Percentiles rank a stretch among this genome's conserved stretches.
These are phyloP conservation scores for Tetrahymena thermophila DNA, from an alignment of 73 alveolate genomes.

Conservation along the genomic window DNA sequence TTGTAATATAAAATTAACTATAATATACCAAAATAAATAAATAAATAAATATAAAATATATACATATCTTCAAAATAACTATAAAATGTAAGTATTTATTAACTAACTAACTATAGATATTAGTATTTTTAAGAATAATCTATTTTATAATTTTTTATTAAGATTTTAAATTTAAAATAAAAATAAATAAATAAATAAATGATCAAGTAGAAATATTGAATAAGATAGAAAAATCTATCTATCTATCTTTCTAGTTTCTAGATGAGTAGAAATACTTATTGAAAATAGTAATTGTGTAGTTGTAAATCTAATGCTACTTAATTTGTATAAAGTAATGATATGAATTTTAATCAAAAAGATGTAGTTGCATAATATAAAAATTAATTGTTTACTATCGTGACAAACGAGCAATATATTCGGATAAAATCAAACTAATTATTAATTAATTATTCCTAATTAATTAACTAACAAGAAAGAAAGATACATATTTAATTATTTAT, in stretches of 20 bases:
- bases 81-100: neutral
- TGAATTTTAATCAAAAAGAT: neutral
- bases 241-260: no score
- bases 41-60: no score
- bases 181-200: neutral
- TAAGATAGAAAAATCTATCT: neutral
- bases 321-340: neutral
- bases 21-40: neutral
- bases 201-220: neutral
- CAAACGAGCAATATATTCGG: neutral
- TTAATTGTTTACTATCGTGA: neutral
- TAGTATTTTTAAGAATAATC: neutral
- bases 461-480: neutral
- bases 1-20: neutral
- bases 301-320: neutral
- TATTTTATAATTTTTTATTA: no score
- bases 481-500: neutral
- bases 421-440: neutral
- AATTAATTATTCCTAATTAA: neutral
- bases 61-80: neutral
- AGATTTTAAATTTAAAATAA: neutral
- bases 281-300: neutral
- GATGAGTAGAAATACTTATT: neutral
- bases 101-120: neutral
- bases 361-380: neutral